Evolutionary conservation across 2,329 filamentous ascomycete species (phyloP), one percentile per base, ranked within the genome.

Genomic region (Aureobasidium sp.): DNA sequence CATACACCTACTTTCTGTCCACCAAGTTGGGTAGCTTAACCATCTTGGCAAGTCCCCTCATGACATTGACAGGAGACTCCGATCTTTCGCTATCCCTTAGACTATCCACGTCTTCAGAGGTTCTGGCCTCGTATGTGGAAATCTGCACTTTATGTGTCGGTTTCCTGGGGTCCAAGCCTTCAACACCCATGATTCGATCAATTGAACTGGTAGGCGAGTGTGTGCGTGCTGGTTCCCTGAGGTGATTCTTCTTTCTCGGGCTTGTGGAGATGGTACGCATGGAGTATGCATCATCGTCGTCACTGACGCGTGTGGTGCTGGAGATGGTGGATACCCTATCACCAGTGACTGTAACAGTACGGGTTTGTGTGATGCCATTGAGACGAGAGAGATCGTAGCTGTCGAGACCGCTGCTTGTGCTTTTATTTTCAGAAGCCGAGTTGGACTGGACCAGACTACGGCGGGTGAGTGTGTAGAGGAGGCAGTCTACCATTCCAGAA

Each of bases 401-500:
- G 14, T 48, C 57, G n/a, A 59, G 39, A 4, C 51, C 53, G 9
- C 59, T 50, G 29, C 32, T 48, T 11, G 49, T 50, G 32, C 45
- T 54, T 11, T 45, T 48, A 44, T 44, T 36, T 27, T 49, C 39
- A 5, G 41, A 42, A 9, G 32, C n/a, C 16, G 42, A 21, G 3
- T 45, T 54, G 16, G 69, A 67, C 65, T 71, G 71, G 42, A 85
- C 76, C 64, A 85, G 76, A 50, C 81, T 79, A 61, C 78, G 78
- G 14, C 83, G 78, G 0, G 83, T 85, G 5, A 83, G 71, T 0
- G 81, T 81, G 72, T 85, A 85, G 3, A 85, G 75, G 2, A 83
- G 68, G 13, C 82, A 81, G 67, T 85, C 82, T 25, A 85, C 78
- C 72, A 82, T 79, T 21, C 83, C 83, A 62, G 82, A 85, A 34